phyloP scores from a whole-genome alignment of 1,284 basidiomycete species.

The Ceratobasidium sp. region DNA sequence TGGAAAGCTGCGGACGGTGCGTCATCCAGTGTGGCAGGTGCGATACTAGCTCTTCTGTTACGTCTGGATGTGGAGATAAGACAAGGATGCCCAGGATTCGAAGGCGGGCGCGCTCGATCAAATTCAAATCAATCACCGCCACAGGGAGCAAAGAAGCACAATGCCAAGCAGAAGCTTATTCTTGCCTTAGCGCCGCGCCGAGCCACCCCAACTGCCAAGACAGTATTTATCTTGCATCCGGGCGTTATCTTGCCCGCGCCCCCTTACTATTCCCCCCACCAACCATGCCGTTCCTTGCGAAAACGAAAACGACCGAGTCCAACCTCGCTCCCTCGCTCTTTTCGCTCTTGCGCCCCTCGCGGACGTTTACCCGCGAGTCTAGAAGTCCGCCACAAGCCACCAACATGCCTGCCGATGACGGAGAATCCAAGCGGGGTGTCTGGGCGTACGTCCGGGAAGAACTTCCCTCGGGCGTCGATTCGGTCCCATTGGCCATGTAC shows the following conservation, averaged over 20 bases:
- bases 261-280: no score
- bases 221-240: neutral
- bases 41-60: neutral
- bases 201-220: constrained; percentile 3
- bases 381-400: constrained; percentile 13
- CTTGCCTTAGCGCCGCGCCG: neutral
- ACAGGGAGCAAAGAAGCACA: constrained; percentile 13
- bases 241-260: neutral
- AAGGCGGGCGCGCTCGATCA: constrained; percentile 23
- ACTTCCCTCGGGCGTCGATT: constrained; percentile 36
- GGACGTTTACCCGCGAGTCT: constrained; percentile 22
- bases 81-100: no score
- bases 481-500: constrained; percentile 22
- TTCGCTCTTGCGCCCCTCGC: constrained; percentile 10
- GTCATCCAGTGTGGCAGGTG: constrained; percentile 3
- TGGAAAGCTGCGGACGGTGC: neutral
- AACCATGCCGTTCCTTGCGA: constrained; percentile 24
- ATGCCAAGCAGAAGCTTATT: constrained; percentile 23
- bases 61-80: neutral
- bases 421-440: neutral
- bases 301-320: constrained; percentile 18
- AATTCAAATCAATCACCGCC: constrained; percentile 26
- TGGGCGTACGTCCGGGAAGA: constrained; percentile 24
- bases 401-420: neutral
- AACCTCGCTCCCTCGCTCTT: constrained; percentile 11